Percentiles rank a stretch among this genome's conserved stretches.
phyloP scores from a whole-genome alignment of 148 eudicot species.

The Rhododendron ferrugineum region DNA sequence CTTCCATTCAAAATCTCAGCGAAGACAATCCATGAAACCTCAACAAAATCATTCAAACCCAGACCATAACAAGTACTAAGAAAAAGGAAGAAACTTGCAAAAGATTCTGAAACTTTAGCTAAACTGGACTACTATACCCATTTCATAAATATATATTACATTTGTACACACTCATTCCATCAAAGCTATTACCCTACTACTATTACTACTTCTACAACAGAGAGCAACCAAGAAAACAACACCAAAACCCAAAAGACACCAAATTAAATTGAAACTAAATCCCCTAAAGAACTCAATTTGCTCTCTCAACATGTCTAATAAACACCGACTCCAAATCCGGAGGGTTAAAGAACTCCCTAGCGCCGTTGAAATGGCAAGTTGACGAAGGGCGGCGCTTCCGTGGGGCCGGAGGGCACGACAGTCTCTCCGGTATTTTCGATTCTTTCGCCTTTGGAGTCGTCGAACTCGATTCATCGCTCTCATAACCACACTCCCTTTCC shows the following conservation, averaged over 20 bases:
- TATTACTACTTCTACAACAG: neutral
- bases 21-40: neutral
- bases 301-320: conserved; percentile 34
- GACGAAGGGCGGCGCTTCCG: conserved; percentile 41
- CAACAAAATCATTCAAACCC: neutral
- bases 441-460: conserved; percentile 55
- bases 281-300: conserved; percentile 14
- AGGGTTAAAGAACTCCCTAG: conserved; percentile 43
- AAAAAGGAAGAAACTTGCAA: neutral
- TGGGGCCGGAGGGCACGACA: conserved; percentile 61
- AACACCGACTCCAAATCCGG: conserved; percentile 63
- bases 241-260: neutral
- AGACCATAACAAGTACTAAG: neutral
- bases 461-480: conserved; percentile 20
- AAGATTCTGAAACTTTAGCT: neutral
- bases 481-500: conserved; percentile 18
- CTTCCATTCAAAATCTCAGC: neutral
- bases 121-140: conserved; percentile 6
- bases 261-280: neutral
- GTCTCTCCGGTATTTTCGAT: conserved; percentile 39
- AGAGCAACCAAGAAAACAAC: neutral
- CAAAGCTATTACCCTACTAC: neutral
- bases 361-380: conserved; percentile 24
- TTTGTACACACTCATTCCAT: conserved; percentile 11
- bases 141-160: conserved; percentile 15